Evolutionary conservation across 2,329 filamentous ascomycete species (phyloP), one percentile per base, ranked within the genome.

Genomic region (Beauveria asiatica): DNA sequence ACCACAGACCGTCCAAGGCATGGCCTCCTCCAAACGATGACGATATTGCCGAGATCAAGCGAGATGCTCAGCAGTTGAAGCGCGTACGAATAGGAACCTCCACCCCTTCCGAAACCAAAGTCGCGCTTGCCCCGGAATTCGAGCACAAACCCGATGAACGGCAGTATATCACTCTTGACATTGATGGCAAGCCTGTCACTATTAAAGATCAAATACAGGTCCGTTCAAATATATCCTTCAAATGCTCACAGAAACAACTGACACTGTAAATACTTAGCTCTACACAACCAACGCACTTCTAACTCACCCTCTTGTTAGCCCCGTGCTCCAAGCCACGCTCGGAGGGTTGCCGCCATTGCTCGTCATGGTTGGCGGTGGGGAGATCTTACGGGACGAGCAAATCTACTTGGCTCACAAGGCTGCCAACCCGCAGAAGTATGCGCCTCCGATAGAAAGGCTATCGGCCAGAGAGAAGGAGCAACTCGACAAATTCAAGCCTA

Each of bases 401-500:
- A 90, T 97, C 57, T 97, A 96, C 64, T 69, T 97, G 16, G 94
- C 93, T 0, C 94, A 99, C 73, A 97, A 97, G 73, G 92, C 90
- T 46, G 92, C 94, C 13, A 85, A 95, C 65, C 94, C 94, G 0
- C 71, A 80, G 25, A 83, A 84, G 62, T 97, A 96, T 67, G 82
- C 88, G 0, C 89, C 90, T 0, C 79, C 82, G 0, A 80, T 88
- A 42, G 78, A 78, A 0, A 79, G 84, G 48, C 76, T 94, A 62
- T 79, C 86, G 39, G 82, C 87, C 42, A 78, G 81, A 62, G 86
- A 87, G 30, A 80, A 80, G 21, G 79, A 81, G 4, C 73, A 79
- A 13, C 68, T 94, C 17, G 76, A 80, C 41, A 85, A 81, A 63
- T 95, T 90, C 72, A 84, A 85, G 61, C 90, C 92, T 0, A 99